Evolutionary conservation across 805 yeast genomes (phyloP).

Genomic region (Naumovozyma dairenensis): DNA sequence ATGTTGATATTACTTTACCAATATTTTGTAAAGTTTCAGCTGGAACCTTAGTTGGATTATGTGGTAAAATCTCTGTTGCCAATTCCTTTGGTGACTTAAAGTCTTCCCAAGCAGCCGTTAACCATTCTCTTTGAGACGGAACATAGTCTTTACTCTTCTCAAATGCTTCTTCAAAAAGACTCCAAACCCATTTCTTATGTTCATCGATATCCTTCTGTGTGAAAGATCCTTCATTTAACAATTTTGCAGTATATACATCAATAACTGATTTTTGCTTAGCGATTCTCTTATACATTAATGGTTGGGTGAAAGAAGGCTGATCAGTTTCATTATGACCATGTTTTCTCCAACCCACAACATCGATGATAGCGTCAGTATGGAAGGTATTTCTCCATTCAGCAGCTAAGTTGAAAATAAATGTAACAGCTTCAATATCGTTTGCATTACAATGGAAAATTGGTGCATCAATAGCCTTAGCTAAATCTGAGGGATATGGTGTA

Average conservation of each 20-base stretch:
- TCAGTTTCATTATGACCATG: constrained; percentile 99
- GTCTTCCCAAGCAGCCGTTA: constrained; percentile 97
- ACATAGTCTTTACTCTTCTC: constrained; percentile 77
- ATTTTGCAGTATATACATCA: constrained; percentile 72
- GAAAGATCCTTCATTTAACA: constrained; percentile 80
- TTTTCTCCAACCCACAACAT: constrained; percentile 96
- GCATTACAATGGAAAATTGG: constrained; percentile 99
- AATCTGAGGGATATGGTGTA: constrained; percentile 94
- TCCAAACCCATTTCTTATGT: constrained; percentile 98
- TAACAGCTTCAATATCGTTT: constrained; percentile 90
- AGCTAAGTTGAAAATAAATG: constrained; percentile 87
- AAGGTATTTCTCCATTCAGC: constrained; percentile 97
- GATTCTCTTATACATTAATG: constrained; percentile 88
- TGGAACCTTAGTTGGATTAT: constrained; percentile 86
- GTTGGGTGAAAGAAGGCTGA: constrained; percentile 98
- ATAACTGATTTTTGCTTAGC: constrained; percentile 83
- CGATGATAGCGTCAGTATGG: constrained; percentile 94
- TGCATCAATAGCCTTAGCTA: constrained; percentile 92
- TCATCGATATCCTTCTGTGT: constrained; percentile 83
- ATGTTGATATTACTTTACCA: constrained; percentile 68
- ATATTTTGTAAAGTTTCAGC: constrained; percentile 62
- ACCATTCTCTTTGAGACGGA: constrained; percentile 94
- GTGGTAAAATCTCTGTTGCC: constrained; percentile 91
- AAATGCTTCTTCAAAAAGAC: constrained; percentile 82
- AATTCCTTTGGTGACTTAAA: constrained; percentile 96